A percentile compares a stretch with the other conserved stretches of the same genome.
These are phyloP conservation scores for Globisporangium paddicum DNA, from an alignment of 352 stramenopile species.

Conservation along the genomic window DNA sequence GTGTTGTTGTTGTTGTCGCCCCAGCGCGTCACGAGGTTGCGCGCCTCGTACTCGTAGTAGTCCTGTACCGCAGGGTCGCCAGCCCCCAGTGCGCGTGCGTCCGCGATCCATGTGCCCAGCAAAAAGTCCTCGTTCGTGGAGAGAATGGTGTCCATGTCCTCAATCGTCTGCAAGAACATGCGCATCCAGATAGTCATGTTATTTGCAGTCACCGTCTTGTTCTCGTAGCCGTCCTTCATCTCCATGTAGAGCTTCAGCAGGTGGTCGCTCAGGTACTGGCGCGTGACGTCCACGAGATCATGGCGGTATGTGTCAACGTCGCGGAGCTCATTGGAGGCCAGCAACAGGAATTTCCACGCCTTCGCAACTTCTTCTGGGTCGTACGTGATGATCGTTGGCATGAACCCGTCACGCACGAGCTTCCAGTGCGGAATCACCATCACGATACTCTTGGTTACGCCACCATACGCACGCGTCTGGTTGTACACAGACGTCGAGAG, in stretches of 20 bases:
- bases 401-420: slow-evolving; percentile 60
- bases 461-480: slow-evolving; percentile 51
- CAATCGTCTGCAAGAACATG: slow-evolving; percentile 44
- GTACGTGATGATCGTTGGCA: slow-evolving; percentile 71
- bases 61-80: slow-evolving; percentile 25
- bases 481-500: slow-evolving; percentile 71
- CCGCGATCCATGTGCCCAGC: slow-evolving; percentile 62
- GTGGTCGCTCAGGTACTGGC: slow-evolving; percentile 64
- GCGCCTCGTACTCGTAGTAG: slow-evolving; percentile 82
- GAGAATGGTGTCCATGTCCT: slow-evolving; percentile 57
- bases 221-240: slow-evolving; percentile 44
- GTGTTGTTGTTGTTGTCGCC: slow-evolving; percentile 71
- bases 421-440: slow-evolving; percentile 67
- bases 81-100: slow-evolving; percentile 42
- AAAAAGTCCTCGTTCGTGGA: slow-evolving; percentile 64
- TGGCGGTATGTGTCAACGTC: slow-evolving; percentile 57
- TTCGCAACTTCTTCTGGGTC: slow-evolving; percentile 51
- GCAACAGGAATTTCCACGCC: slow-evolving; percentile 55
- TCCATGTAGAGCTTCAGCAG: slow-evolving; percentile 56
- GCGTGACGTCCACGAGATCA: slow-evolving; percentile 78
- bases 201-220: slow-evolving; percentile 22
- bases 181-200: slow-evolving; percentile 36
- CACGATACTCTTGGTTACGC: slow-evolving; percentile 71
- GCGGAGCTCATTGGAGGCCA: slow-evolving; percentile 32
- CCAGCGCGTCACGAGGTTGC: slow-evolving; percentile 79